Conservation (phyloP, 306 rosid species). For the Cyclanthera cordifolia region DNA sequence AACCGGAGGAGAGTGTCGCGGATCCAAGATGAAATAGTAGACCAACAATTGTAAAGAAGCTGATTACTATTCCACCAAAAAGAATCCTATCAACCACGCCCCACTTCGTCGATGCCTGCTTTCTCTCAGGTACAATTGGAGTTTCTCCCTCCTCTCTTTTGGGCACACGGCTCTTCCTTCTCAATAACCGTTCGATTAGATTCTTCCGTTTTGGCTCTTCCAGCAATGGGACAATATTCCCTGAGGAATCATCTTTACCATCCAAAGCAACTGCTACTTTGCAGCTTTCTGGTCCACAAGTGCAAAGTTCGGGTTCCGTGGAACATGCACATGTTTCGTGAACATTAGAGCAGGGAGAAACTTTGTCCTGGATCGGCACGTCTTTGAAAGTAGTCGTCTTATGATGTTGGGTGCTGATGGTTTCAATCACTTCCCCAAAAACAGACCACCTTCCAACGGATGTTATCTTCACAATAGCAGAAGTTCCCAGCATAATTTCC, state of each 20-base stretch:
- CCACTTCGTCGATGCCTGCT: slow-evolving; percentile 37
- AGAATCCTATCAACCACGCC: slow-evolving; percentile 62
- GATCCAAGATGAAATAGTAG: slow-evolving; percentile 35
- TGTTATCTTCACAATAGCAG: slow-evolving; percentile 69
- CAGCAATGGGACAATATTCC: slow-evolving; percentile 12
- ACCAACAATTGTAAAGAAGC: slow-evolving; percentile 52
- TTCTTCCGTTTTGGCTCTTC: slow-evolving; percentile 36
- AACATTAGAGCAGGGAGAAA: slow-evolving; percentile 27
- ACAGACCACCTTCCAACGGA: slow-evolving; percentile 94
- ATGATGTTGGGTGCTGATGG: slow-evolving; percentile 23
- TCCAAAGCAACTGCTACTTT: slow-evolving; percentile 19
- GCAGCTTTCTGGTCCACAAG: slow-evolving; percentile 60
- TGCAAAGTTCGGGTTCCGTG: slow-evolving; percentile 31
- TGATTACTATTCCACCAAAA: slow-evolving; percentile 60
- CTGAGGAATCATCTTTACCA: slow-evolving; percentile 19
- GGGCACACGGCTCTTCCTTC: slow-evolving; percentile 38
- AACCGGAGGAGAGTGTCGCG: slow-evolving; percentile 30
- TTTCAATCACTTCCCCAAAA: slow-evolving; percentile 75
- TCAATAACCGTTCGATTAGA: slow-evolving; percentile 55
- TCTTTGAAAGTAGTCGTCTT: slow-evolving; percentile 23
- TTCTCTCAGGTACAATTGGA: slow-evolving; percentile 26
- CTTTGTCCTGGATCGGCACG: slow-evolving; percentile 17
- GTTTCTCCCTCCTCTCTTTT: slow-evolving; percentile 26
- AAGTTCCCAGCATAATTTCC: slow-evolving; percentile 69
- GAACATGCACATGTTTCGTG: slow-evolving; percentile 25